Evolutionary conservation across 2,329 filamentous ascomycete species (phyloP).

Genomic region (Diaporthe sp.): DNA sequence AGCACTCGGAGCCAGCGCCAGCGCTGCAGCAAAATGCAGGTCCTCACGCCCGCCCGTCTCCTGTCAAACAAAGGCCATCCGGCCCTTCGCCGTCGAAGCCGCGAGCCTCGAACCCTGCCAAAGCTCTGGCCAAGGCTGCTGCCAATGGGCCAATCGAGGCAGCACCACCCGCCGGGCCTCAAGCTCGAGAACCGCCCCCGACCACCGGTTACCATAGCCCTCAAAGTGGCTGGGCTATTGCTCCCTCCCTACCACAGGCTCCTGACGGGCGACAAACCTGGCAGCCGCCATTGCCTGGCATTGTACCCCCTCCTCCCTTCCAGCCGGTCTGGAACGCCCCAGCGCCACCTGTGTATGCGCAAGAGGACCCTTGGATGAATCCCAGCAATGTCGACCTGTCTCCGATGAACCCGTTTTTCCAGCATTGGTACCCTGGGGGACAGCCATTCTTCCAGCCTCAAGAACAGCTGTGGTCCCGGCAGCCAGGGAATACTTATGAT

Average conservation of each 20-base stretch:
- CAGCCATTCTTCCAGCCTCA: background rate
- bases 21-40: background rate
- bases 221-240: background rate
- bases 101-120: conserved; percentile 1
- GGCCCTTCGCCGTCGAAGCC: background rate
- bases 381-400: background rate
- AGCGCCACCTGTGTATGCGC: background rate
- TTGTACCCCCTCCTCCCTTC: background rate
- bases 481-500: background rate
- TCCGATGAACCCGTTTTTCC: background rate
- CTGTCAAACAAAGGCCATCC: background rate
- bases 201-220: background rate
- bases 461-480: background rate
- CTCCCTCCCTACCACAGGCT: background rate
- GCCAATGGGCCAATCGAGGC: background rate
- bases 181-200: background rate
- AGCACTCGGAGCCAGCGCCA: background rate
- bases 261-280: background rate
- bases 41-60: background rate
- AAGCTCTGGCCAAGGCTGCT: conserved; percentile 27
- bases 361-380: background rate
- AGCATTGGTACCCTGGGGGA: background rate
- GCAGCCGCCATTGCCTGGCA: background rate
- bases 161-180: background rate
- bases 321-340: conserved; percentile 3